Base-by-base conservation (phyloP, 2,329 filamentous ascomycete species). In the Septoria petroselini region DNA sequence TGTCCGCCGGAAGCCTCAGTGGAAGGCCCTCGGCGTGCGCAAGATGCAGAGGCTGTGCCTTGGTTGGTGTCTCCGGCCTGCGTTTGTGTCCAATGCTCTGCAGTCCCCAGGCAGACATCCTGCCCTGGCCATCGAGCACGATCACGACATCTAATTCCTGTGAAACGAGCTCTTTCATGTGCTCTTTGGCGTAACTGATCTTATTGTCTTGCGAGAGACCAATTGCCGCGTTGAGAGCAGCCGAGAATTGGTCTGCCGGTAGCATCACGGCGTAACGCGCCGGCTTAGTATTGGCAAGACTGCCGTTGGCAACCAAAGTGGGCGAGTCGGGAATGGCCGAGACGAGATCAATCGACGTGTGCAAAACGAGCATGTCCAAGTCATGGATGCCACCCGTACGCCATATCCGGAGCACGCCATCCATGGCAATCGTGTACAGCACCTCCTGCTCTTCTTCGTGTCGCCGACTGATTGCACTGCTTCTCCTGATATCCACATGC, bases 31-130 rank as follows among this genome's bases (percentile, higher is more conserved):
- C 81, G 19, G 91, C 80, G 62, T 94, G 87, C 1, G 88, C 83
- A 59, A 96, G 84, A 63, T 89, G 93, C 73, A 93, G 94, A n/a
- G 91, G 80, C 54, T 84, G 82, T 21, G 82, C 76, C 3, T 79
- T 45, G 6, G 50, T 27, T 25, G 60, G 58, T 23, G 55, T 61
- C 9, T 57, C 58, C 14, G 55, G 52, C 58, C 80, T 81, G 25
- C 77, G 74, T 63, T 84, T 88, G 60, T 81, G 83, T 29, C 86
- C 85, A 15, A 95, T 80, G 63, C 91, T 91, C 67, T 97, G 91
- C 48, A 98, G 72, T 0, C 89, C 91, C 88, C 91, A 96, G 0
- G 88, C 89, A 33, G 88, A 90, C 85, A 97, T 88, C 58, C 84
- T 83, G 1, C 91, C 91, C 40, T 78, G 75, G n/a, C 84, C 83